Base-by-base conservation (phyloP, 306 rosid genomes). In the Herpetospermum pedunculosum region DNA sequence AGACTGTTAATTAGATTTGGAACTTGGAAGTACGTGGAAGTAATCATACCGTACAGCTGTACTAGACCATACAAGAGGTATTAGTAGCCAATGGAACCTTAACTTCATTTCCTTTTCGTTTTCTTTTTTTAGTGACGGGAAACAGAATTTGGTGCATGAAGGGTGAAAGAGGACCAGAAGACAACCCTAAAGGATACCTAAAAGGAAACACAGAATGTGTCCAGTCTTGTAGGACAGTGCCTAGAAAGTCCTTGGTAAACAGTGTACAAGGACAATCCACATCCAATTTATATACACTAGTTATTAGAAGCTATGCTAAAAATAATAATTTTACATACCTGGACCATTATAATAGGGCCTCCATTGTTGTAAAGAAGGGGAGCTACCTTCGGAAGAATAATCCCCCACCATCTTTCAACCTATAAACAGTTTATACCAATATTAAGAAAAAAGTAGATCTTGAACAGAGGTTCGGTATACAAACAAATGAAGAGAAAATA, bases 391-490 rank as follows among this genome's bases (percentile, higher is more conserved):
- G 94, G 98, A 84, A 93, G 96, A 76, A 93, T 77, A 75, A 55
- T 74, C 64, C 82, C 84, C 98, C 98, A 93, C 98, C 98, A 93
- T 84, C 79, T 81, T 44, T 88, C 94, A 75, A 93, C 98, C 98
- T 93, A 18, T 81, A 46, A 83, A 81, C 21, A 50, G 63, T 65
- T 72, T 76, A 77, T 30, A 41, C 18, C 28, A 32, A 35, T 62
- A 32, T 62, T n/a, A 35, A 16, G 8, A 8, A 5, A 62, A 62
- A 62, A 3, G 26, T 32, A 62, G 28, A 35, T n/a, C 46, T 62
- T 62, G 70, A 62, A 62, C 35, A 2, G 1, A 37, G 25, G 44
- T 14, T 16, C 46, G 38, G 38, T 32, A 34, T 37, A 18, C 21
- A 32, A 59, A 62, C 26, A 62, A 18, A 62, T 62, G 6, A 62